Conservation (phyloP, 2,329 filamentous ascomycete genomes). For the Zasmidium citrigriseum region DNA sequence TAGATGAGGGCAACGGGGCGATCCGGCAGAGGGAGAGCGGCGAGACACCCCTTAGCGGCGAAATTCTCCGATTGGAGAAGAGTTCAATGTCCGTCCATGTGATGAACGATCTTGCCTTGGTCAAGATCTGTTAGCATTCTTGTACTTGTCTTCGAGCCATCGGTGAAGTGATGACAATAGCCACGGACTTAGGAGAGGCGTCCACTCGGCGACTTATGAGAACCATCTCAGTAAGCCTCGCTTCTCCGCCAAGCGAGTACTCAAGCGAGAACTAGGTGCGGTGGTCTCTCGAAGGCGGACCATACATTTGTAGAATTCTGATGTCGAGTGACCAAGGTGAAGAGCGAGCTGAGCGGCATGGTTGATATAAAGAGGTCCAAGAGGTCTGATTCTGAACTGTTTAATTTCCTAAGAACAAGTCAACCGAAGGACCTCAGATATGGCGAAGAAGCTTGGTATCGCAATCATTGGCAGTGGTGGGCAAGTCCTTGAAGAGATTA, state of each 20-base stretch:
- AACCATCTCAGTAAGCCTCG: not conserved
- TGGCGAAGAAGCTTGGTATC: conserved; percentile 46
- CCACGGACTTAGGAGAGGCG: too few species aligned
- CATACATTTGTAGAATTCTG: not conserved
- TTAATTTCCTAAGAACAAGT: too few species aligned
- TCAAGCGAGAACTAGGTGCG: not conserved
- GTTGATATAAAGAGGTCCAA: too few species aligned
- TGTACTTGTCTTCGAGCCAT: too few species aligned
- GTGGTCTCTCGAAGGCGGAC: not conserved
- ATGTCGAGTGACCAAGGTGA: not conserved
- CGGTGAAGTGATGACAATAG: too few species aligned
- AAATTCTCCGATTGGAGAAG: too few species aligned
- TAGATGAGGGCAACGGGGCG: not conserved
- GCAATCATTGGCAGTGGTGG: conserved; percentile 61
- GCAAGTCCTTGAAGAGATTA: not conserved
- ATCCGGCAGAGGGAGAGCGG: not conserved
- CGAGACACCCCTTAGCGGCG: not conserved
- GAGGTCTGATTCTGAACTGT: too few species aligned
- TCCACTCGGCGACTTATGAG: not conserved
- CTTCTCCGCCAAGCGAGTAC: not conserved
- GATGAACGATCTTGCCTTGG: too few species aligned
- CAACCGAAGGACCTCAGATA: not conserved
- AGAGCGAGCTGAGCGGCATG: not conserved
- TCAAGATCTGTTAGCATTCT: too few species aligned
- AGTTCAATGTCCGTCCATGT: too few species aligned